Conservation (phyloP, 1,284 basidiomycete genomes). For the Cerrena zonata region DNA sequence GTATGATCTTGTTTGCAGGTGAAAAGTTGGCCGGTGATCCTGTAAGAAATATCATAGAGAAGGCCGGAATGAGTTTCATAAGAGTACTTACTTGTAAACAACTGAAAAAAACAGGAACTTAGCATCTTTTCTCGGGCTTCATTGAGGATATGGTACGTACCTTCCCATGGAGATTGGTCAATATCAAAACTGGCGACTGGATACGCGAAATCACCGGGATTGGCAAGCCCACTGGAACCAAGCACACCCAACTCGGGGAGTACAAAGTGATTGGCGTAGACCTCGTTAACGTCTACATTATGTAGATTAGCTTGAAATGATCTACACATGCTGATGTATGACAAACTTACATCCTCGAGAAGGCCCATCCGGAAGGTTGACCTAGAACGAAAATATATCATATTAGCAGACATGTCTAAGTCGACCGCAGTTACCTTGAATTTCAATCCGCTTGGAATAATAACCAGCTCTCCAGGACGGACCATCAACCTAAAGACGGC, state of each 20-base stretch:
- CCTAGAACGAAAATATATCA: slow-evolving; percentile 21
- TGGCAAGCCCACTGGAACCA: slow-evolving; percentile 58
- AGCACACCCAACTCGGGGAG: slow-evolving; percentile 65
- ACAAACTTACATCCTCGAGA: slow-evolving; percentile 41
- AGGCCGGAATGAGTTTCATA: neutral
- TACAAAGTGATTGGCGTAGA: slow-evolving; percentile 60
- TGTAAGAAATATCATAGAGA: slow-evolving; percentile 16
- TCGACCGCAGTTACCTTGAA: slow-evolving; percentile 42
- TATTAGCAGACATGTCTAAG: neutral
- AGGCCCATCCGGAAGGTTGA: slow-evolving; percentile 50
- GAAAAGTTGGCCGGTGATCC: slow-evolving; percentile 53
- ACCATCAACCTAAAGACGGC: slow-evolving; percentile 46
- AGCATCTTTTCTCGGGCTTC: neutral
- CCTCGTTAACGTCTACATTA: slow-evolving; percentile 36
- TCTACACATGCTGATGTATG: neutral
- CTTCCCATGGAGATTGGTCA: slow-evolving; percentile 55
- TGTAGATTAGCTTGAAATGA: neutral
- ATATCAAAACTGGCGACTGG: slow-evolving; percentile 61
- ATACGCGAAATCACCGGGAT: slow-evolving; percentile 57
- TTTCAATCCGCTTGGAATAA: slow-evolving; percentile 62
- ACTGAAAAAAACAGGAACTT: slow-evolving; percentile 24
- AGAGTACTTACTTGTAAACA: slow-evolving; percentile 40
- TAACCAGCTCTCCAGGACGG: slow-evolving; percentile 57
- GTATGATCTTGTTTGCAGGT: slow-evolving; percentile 57
- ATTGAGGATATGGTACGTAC: slow-evolving; percentile 29